Conservation (phyloP, 1,284 basidiomycete species). For the Rhizoctonia solani region DNA sequence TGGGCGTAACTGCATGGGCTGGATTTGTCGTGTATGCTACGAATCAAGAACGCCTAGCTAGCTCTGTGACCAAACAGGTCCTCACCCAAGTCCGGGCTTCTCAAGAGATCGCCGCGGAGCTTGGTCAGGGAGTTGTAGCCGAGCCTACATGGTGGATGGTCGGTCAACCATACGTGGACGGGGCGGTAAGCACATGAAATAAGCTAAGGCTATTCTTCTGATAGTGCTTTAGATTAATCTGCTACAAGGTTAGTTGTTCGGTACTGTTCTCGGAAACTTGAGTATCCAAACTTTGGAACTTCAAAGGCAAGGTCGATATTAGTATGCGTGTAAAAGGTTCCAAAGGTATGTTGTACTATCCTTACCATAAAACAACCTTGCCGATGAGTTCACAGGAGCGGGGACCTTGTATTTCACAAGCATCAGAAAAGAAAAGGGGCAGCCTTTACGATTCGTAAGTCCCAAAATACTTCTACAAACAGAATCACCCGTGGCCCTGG, state of each 20-base stretch:
- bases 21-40: slow-evolving; percentile 41
- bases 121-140: slow-evolving; percentile 39
- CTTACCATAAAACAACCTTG: not conserved
- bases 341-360: slow-evolving; percentile 33
- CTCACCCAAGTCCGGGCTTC: slow-evolving; percentile 38
- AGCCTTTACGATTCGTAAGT: slow-evolving; percentile 41
- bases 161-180: slow-evolving; percentile 40
- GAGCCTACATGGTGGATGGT: slow-evolving; percentile 40
- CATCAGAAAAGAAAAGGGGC: slow-evolving; percentile 40
- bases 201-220: not conserved
- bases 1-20: slow-evolving; percentile 40
- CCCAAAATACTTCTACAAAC: not conserved
- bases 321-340: slow-evolving; percentile 39
- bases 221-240: slow-evolving; percentile 39
- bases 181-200: slow-evolving; percentile 37
- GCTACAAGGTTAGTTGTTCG: slow-evolving; percentile 37
- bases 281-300: not conserved
- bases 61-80: slow-evolving; percentile 41
- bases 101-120: slow-evolving; percentile 35
- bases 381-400: slow-evolving; percentile 33
- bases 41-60: slow-evolving; percentile 42
- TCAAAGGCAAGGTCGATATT: slow-evolving; percentile 33
- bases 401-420: slow-evolving; percentile 42
- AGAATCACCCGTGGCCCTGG: not conserved
- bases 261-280: not conserved